A percentile compares a stretch with the other conserved stretches of the same genome.
Conservation (phyloP, 2,329 filamentous ascomycete species). For the Aspergillus amoenus region DNA sequence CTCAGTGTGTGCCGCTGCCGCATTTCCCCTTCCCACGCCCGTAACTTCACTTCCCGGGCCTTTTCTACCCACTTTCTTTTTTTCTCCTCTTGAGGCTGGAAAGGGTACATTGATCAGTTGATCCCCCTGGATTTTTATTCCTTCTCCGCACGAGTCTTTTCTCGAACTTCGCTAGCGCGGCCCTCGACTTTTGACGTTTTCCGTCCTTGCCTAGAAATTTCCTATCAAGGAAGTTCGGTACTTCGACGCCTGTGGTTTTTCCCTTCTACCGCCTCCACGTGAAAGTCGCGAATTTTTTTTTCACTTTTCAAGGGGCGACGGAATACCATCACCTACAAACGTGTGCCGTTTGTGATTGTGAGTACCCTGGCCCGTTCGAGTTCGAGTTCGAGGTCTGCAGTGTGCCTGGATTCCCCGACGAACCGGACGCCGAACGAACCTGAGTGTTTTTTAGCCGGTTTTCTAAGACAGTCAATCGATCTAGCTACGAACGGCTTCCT, state of each 20-base stretch:
- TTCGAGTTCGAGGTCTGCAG: conserved; percentile 7
- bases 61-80: conserved; percentile 17
- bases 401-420: conserved; percentile 14
- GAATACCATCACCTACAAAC: conserved; percentile 6
- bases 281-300: conserved; percentile 26
- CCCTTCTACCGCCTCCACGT: conserved; percentile 22
- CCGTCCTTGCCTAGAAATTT: conserved; percentile 14
- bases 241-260: not conserved
- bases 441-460: conserved; percentile 6
- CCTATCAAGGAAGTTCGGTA: conserved; percentile 13
- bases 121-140: conserved; percentile 16
- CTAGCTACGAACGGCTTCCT: conserved; percentile 2
- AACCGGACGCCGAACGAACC: conserved; percentile 15
- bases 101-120: conserved; percentile 23
- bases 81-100: conserved; percentile 11
- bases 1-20: conserved; percentile 22
- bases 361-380: conserved; percentile 10
- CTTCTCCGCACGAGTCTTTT: conserved; percentile 21
- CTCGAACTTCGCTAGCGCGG: conserved; percentile 20
- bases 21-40: conserved; percentile 20
- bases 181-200: conserved; percentile 9
- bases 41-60: conserved; percentile 18
- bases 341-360: conserved; percentile 11
- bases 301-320: conserved; percentile 23
- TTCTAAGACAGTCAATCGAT: conserved; percentile 7